Percentiles rank a stretch among this genome's conserved stretches.
Evolutionary conservation across 1,284 basidiomycete genomes (phyloP).

Genomic region (Papiliotrema fonsecae): DNA sequence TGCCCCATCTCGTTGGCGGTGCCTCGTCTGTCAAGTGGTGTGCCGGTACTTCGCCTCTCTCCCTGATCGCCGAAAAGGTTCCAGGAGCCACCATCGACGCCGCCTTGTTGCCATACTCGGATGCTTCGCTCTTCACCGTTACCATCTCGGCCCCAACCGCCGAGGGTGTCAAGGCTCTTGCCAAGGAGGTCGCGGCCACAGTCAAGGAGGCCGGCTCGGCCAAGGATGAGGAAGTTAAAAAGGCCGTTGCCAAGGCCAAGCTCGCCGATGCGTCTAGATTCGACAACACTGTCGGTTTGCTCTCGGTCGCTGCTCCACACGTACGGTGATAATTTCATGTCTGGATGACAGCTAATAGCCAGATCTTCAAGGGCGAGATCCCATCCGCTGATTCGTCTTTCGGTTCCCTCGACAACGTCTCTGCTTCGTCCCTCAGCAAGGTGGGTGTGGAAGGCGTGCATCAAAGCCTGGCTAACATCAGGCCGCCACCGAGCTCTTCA

Average conservation of each 20-base stretch:
- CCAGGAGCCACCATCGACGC: constrained; percentile 57
- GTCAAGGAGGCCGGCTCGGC: constrained; percentile 60
- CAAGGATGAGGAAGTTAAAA: constrained; percentile 67
- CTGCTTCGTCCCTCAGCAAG: constrained; percentile 59
- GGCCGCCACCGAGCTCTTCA: constrained; percentile 43
- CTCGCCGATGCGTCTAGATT: constrained; percentile 66
- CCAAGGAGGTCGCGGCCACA: constrained; percentile 60
- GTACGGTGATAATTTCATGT: constrained; percentile 8
- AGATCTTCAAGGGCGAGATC: constrained; percentile 60
- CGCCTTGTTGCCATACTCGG: constrained; percentile 79
- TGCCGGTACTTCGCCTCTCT: constrained; percentile 63
- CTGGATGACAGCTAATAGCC: constrained; percentile 3
- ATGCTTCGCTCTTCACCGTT: constrained; percentile 78
- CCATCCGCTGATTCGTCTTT: constrained; percentile 56
- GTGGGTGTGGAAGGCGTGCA: constrained; percentile 46
- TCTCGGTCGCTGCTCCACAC: constrained; percentile 53
- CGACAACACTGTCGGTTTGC: constrained; percentile 67
- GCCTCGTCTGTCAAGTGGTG: constrained; percentile 83
- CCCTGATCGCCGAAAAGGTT: constrained; percentile 49
- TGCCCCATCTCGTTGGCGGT: constrained; percentile 65
- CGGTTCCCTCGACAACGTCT: constrained; percentile 60
- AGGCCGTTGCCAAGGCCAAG: constrained; percentile 79
- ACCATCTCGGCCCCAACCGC: constrained; percentile 53
- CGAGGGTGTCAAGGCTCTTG: constrained; percentile 50
- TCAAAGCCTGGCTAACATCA: constrained; percentile 2